phyloP scores from a whole-genome alignment of 768 basidiomycete genomes.

The Tulasnella sp. region DNA sequence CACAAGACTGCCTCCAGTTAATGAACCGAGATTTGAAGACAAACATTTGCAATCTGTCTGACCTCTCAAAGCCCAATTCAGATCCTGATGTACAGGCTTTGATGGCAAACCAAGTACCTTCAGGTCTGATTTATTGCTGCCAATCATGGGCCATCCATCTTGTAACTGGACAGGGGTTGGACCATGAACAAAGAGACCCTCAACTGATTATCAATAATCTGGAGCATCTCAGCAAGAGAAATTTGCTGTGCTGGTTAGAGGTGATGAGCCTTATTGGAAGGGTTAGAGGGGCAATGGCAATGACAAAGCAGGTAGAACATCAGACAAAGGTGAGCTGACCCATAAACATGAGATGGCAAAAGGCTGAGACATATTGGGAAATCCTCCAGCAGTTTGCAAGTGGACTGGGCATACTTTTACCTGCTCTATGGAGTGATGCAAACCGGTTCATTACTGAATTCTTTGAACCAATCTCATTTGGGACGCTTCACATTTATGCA shows the following conservation, averaged over 20 bases:
- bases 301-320: neutral
- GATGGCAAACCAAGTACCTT: neutral
- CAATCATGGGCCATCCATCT: neutral
- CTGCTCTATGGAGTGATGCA: neutral
- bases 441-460: neutral
- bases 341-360: neutral
- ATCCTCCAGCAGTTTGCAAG: neutral
- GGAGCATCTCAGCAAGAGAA: neutral
- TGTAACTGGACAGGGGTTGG: neutral
- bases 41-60: neutral
- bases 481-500: neutral
- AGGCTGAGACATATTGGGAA: neutral
- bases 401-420: fast-evolving
- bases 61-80: neutral
- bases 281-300: neutral
- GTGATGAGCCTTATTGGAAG: neutral
- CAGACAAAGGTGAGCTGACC: neutral
- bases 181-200: neutral
- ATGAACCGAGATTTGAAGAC: neutral
- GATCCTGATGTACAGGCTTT: neutral
- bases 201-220: neutral
- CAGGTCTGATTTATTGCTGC: neutral
- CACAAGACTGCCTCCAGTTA: neutral
- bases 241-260: neutral
- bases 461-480: neutral